phyloP scores from a whole-genome alignment of 352 stramenopile genomes.

The Phytophthora sojae region DNA sequence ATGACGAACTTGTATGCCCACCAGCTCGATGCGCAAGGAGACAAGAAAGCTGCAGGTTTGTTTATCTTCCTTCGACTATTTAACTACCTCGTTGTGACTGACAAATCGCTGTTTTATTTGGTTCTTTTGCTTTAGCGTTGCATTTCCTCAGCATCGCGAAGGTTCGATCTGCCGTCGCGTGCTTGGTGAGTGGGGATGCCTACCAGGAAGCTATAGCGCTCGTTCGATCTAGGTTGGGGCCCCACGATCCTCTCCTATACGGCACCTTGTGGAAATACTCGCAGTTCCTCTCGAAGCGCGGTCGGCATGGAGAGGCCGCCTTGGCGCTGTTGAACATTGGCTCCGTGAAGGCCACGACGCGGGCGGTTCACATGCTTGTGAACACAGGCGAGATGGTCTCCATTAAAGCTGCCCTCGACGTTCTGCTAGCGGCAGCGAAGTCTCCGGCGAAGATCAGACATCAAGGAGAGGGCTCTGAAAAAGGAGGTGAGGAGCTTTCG shows the following conservation, averaged over 20 bases:
- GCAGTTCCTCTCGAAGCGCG: slow-evolving; percentile 45
- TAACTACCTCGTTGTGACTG: not conserved
- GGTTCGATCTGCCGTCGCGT: slow-evolving; percentile 53
- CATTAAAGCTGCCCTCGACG: slow-evolving; percentile 43
- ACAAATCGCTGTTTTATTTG: not conserved
- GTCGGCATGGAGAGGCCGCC: slow-evolving; percentile 42
- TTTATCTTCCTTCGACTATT: slow-evolving; percentile 2
- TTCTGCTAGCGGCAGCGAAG: slow-evolving; percentile 23
- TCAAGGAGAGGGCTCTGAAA: not conserved
- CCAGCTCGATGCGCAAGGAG: slow-evolving; percentile 54
- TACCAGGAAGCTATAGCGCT: slow-evolving; percentile 71
- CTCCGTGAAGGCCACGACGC: slow-evolving; percentile 24
- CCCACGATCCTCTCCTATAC: slow-evolving; percentile 47
- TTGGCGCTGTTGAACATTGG: slow-evolving; percentile 37
- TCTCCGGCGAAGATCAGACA: not conserved
- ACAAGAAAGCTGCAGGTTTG: slow-evolving; percentile 57
- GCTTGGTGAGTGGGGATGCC: slow-evolving; percentile 45
- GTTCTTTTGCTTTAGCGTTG: slow-evolving; percentile 38
- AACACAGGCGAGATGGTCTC: slow-evolving; percentile 40
- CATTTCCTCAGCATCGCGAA: slow-evolving; percentile 72
- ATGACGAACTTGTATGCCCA: slow-evolving; percentile 67
- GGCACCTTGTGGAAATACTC: slow-evolving; percentile 51
- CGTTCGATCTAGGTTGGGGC: slow-evolving; percentile 49
- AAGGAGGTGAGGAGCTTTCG: slow-evolving; percentile 19
- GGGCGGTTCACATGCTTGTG: slow-evolving; percentile 41